Percentiles rank a stretch among this genome's conserved stretches.
Evolutionary conservation across 2,329 filamentous ascomycete genomes (phyloP).

Genomic region (Proliferodiscus dingleyae): DNA sequence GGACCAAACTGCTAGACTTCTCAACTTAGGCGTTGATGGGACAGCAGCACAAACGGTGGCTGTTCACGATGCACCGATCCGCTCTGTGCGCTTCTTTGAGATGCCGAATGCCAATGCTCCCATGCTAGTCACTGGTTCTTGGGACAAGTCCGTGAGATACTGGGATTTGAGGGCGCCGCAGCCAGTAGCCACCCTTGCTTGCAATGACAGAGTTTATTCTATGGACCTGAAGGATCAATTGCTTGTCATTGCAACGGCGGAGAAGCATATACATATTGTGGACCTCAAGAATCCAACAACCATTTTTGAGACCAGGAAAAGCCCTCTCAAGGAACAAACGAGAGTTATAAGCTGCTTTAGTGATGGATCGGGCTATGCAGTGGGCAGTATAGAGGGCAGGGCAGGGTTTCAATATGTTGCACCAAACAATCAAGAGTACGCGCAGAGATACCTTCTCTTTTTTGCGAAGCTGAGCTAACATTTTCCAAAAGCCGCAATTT

Average conservation of each 20-base stretch:
- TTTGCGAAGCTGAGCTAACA: no score
- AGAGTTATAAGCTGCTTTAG: slow-evolving; percentile 87
- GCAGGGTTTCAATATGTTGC: slow-evolving; percentile 92
- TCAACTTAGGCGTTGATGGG: slow-evolving; percentile 67
- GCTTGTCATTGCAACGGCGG: slow-evolving; percentile 83
- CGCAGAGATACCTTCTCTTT: no score
- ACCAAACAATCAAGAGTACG: slow-evolving; percentile 74
- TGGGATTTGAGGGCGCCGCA: slow-evolving; percentile 67
- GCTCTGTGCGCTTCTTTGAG: slow-evolving; percentile 70
- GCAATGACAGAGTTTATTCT: slow-evolving; percentile 75
- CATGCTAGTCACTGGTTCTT: slow-evolving; percentile 84
- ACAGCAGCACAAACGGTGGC: slow-evolving; percentile 62
- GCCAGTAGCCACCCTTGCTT: slow-evolving; percentile 57
- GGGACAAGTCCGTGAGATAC: slow-evolving; percentile 84
- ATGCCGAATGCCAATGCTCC: slow-evolving; percentile 55
- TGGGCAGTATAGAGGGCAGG: slow-evolving; percentile 90
- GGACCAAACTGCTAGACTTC: slow-evolving; percentile 81
- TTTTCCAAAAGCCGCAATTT: slow-evolving; percentile 65
- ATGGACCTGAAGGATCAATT: slow-evolving; percentile 86
- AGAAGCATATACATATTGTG: slow-evolving; percentile 88
- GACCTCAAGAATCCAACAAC: slow-evolving; percentile 79
- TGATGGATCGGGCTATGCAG: slow-evolving; percentile 81
- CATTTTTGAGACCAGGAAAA: slow-evolving; percentile 91
- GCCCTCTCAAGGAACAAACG: slow-evolving; percentile 93
- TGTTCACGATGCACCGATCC: slow-evolving; percentile 76